phyloP scores from a whole-genome alignment of 2,329 filamentous ascomycete genomes.

The Drechslerella coelobrocha region DNA sequence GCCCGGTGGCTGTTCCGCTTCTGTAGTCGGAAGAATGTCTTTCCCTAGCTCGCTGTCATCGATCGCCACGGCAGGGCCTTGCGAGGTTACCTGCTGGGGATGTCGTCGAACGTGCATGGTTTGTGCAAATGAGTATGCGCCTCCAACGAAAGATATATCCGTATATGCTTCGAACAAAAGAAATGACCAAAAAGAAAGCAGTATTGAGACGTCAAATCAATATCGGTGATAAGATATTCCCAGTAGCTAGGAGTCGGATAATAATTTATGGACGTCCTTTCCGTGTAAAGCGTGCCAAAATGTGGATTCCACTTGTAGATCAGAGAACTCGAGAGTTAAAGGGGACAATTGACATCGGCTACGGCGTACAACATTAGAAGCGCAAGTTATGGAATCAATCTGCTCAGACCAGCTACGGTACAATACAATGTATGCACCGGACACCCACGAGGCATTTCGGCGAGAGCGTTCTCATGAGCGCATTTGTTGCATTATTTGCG shows the following conservation, averaged over 20 bases:
- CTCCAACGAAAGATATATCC: not conserved
- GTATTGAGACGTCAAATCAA: not conserved
- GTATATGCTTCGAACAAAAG: no score
- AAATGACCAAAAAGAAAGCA: no score
- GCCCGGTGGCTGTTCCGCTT: not conserved
- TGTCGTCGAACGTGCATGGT: not conserved
- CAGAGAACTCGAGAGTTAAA: no score
- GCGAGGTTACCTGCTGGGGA: not conserved
- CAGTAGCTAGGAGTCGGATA: not conserved
- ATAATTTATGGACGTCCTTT: not conserved
- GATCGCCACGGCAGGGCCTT: not conserved
- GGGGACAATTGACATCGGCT: no score
- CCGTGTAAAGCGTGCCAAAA: no score
- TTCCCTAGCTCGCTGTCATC: not conserved
- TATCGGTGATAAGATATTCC: not conserved
- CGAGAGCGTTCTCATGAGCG: constrained; percentile 38
- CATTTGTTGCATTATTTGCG: constrained; percentile 46
- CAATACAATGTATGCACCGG: not conserved
- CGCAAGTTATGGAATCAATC: no score
- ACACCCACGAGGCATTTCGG: constrained; percentile 36
- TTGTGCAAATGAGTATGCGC: not conserved
- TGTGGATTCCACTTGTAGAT: no score
- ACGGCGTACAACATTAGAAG: no score
- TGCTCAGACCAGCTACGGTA: no score
- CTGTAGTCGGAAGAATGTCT: not conserved